Evolutionary conservation across 192 early-diverging fungal genomes (phyloP).

Genomic region (Endogone sp.): DNA sequence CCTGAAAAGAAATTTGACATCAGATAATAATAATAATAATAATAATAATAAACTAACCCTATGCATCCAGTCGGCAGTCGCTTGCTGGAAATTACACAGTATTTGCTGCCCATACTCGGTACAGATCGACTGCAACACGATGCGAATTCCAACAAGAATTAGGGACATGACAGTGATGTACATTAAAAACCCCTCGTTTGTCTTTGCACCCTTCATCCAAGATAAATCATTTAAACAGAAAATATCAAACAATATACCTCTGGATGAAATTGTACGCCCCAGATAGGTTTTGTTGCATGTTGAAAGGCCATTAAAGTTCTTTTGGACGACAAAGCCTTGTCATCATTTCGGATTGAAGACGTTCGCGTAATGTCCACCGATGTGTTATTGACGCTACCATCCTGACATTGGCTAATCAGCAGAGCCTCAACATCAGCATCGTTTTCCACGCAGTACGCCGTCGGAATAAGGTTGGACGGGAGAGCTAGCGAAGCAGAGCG

Average conservation of each 20-base stretch:
- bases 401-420: background rate
- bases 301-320: conserved; percentile 77
- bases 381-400: background rate
- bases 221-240: no score
- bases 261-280: conserved; percentile 95
- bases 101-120: conserved; percentile 71
- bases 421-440: conserved; percentile 31
- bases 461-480: conserved; percentile 52
- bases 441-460: conserved; percentile 55
- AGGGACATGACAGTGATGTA: no score
- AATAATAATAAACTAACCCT: conserved; percentile 4
- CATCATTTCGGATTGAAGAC: background rate
- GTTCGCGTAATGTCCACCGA: background rate
- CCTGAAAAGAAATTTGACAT: no score
- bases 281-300: conserved; percentile 66
- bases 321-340: background rate
- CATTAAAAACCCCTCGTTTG: no score
- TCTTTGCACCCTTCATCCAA: no score
- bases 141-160: conserved; percentile 5
- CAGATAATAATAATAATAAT: no score
- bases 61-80: conserved; percentile 43
- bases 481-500: conserved; percentile 39
- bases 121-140: conserved; percentile 61
- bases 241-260: conserved; percentile 57
- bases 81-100: conserved; percentile 66